Percentiles rank a stretch among this genome's conserved stretches.
Conservation (phyloP, 2,329 filamentous ascomycete genomes). For the Stemphylium lycopersici region DNA sequence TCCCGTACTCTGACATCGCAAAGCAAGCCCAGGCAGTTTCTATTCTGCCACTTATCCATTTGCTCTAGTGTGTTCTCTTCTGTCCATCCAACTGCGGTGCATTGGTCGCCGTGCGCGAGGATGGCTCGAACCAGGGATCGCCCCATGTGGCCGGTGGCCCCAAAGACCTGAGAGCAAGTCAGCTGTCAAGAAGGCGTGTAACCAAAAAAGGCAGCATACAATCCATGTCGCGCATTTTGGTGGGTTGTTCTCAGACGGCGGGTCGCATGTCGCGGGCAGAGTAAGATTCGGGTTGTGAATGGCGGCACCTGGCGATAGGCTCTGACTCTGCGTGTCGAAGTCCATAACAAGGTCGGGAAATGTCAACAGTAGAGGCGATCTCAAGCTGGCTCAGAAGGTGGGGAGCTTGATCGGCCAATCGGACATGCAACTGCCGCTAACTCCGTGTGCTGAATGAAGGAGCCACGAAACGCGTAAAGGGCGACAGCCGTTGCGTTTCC, state of each 20-base stretch:
- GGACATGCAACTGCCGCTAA: conserved; percentile 30
- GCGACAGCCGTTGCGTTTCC: background rate
- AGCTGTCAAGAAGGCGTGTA: background rate
- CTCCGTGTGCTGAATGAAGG: conserved; percentile 15
- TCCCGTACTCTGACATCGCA: conserved; percentile 87
- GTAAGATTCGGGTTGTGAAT: conserved; percentile 55
- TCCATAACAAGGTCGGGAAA: conserved; percentile 35
- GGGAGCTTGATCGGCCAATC: conserved; percentile 37
- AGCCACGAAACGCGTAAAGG: background rate
- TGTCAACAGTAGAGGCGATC: conserved; percentile 13
- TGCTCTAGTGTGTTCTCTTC: conserved; percentile 75
- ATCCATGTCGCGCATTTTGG: conserved; percentile 85
- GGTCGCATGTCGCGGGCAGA: conserved; percentile 85
- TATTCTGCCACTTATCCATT: conserved; percentile 71
- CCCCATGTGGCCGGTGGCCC: conserved; percentile 96
- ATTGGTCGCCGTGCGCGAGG: conserved; percentile 79
- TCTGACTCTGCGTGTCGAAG: conserved; percentile 44
- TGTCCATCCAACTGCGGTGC: conserved; percentile 83
- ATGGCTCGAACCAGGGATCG: conserved; percentile 85
- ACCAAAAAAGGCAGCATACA: conserved; percentile 56
- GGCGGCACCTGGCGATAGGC: conserved; percentile 45
- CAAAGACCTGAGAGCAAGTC: conserved; percentile 68
- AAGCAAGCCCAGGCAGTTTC: conserved; percentile 76
- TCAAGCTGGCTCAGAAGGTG: conserved; percentile 28
- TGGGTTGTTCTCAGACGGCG: conserved; percentile 73